phyloP scores from a whole-genome alignment of 1,139 yeast genomes.

The Hyphopichia wangnamkhiaoensis region DNA sequence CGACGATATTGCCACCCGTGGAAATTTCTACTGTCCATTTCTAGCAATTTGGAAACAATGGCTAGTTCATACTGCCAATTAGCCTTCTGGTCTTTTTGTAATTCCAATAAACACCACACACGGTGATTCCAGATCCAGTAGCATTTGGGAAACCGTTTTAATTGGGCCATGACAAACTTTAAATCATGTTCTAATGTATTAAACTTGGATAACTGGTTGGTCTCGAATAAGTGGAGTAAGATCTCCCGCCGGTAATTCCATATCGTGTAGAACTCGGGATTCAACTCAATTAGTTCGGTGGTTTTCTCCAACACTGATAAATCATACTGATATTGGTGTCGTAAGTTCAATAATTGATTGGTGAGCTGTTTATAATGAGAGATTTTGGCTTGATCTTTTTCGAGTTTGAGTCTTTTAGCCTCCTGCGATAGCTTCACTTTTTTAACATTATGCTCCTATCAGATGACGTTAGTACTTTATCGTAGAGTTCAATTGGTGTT shows the following conservation, averaged over 20 bases:
- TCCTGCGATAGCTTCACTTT: conserved; percentile 60
- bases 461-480: conserved; percentile 9
- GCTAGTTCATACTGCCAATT: conserved; percentile 72
- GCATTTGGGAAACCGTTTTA: conserved; percentile 77
- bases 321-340: conserved; percentile 32
- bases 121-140: conserved; percentile 98
- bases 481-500: too few species aligned
- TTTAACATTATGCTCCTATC: conserved; percentile 69
- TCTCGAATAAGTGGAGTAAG: conserved; percentile 35
- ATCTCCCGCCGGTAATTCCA: conserved; percentile 92
- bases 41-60: conserved; percentile 67
- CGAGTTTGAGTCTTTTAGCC: conserved; percentile 53
- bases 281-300: conserved; percentile 56
- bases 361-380: conserved; percentile 51
- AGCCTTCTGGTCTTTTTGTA: conserved; percentile 44
- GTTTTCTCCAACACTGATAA: conserved; percentile 46
- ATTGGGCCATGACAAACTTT: conserved; percentile 54
- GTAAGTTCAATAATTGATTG: conserved; percentile 38
- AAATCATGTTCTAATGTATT: conserved; percentile 62
- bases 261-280: conserved; percentile 85
- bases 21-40: conserved; percentile 77
- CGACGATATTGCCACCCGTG: conserved; percentile 98
- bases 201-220: conserved; percentile 15
- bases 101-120: conserved; percentile 69
- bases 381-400: conserved; percentile 56